These are phyloP conservation scores for Pleurotus ostreatus DNA, from an alignment of 768 basidiomycete genomes.

Conservation along the genomic window DNA sequence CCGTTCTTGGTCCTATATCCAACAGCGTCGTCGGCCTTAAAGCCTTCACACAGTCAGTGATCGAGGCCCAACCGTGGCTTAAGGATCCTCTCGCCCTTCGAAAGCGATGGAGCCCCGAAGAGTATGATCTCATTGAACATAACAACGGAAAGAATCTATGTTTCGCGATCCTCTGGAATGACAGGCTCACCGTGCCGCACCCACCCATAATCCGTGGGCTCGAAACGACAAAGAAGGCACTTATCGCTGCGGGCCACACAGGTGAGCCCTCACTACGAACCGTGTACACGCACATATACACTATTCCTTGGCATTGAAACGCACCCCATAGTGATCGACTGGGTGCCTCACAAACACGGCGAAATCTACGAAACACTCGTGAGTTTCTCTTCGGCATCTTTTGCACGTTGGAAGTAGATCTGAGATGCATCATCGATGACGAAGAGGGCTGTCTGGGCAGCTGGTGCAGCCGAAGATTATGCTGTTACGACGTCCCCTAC, in stretches of 20 bases:
- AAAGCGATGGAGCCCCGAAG: slow-evolving; percentile 59
- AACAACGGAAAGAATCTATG: slow-evolving; percentile 48
- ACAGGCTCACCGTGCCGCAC: slow-evolving; percentile 54
- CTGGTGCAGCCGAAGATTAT: slow-evolving; percentile 49
- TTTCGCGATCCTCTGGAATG: slow-evolving; percentile 65
- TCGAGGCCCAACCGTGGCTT: slow-evolving; percentile 59
- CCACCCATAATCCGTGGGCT: slow-evolving; percentile 65
- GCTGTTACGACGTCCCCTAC: slow-evolving; percentile 25
- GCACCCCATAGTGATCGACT: slow-evolving; percentile 53
- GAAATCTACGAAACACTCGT: slow-evolving; percentile 45
- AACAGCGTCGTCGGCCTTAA: slow-evolving; percentile 57
- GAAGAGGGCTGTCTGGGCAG: slow-evolving; percentile 9
- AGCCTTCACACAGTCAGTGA: slow-evolving; percentile 60
- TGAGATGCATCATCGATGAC: not conserved
- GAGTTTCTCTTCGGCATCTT: slow-evolving; percentile 9
- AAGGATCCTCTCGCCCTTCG: slow-evolving; percentile 56
- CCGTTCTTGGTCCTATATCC: slow-evolving; percentile 73
- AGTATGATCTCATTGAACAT: slow-evolving; percentile 57
- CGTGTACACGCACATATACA: not conserved
- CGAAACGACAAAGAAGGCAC: slow-evolving; percentile 48
- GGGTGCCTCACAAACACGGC: slow-evolving; percentile 51
- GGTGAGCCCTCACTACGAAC: not conserved
- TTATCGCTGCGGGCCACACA: slow-evolving; percentile 49
- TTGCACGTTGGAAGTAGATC: not conserved
- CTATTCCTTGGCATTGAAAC: not conserved